Percentiles rank a stretch among this genome's conserved stretches.
Evolutionary conservation across 257 asterid species (phyloP).

Genomic region (Cordia subcordata): DNA sequence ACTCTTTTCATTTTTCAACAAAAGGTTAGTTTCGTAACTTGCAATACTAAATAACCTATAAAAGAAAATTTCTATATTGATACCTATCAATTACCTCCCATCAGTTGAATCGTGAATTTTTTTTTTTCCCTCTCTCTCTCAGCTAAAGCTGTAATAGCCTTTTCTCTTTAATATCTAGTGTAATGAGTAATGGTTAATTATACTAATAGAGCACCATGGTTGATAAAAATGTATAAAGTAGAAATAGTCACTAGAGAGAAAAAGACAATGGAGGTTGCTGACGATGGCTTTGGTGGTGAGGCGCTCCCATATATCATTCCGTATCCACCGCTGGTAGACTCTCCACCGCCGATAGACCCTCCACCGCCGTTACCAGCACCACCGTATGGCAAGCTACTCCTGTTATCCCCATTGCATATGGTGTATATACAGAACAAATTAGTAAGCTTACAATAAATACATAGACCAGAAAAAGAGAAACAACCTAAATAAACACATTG

Average conservation of each 20-base stretch:
- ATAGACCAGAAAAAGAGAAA: no score
- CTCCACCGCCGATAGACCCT: slow-evolving; percentile 28
- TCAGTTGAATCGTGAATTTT: slow-evolving; percentile 7
- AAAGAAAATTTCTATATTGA: not conserved
- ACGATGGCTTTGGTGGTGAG: slow-evolving; percentile 36
- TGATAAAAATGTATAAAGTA: slow-evolving; percentile 36
- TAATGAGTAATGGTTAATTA: slow-evolving; percentile 21
- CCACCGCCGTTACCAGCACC: slow-evolving; percentile 49
- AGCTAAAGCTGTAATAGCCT: not conserved
- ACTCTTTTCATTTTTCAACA: no score
- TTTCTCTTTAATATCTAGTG: slow-evolving; percentile 10
- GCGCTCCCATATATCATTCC: slow-evolving; percentile 71
- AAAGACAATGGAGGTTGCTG: slow-evolving; percentile 34
- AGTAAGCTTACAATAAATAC: no score
- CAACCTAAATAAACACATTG: no score
- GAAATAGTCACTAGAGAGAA: slow-evolving; percentile 44
- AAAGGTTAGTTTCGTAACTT: no score
- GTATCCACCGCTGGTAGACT: slow-evolving; percentile 35
- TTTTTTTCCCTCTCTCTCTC: not conserved
- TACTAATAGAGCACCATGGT: slow-evolving; percentile 36
- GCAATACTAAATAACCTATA: not conserved
- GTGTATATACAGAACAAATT: not conserved
- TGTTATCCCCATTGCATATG: slow-evolving; percentile 42
- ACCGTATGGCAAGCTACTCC: slow-evolving; percentile 49
- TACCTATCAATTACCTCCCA: slow-evolving; percentile 4